These are phyloP conservation scores for Nepenthes alata DNA, from an alignment of 179 eudicot species.

Conservation along the genomic window DNA sequence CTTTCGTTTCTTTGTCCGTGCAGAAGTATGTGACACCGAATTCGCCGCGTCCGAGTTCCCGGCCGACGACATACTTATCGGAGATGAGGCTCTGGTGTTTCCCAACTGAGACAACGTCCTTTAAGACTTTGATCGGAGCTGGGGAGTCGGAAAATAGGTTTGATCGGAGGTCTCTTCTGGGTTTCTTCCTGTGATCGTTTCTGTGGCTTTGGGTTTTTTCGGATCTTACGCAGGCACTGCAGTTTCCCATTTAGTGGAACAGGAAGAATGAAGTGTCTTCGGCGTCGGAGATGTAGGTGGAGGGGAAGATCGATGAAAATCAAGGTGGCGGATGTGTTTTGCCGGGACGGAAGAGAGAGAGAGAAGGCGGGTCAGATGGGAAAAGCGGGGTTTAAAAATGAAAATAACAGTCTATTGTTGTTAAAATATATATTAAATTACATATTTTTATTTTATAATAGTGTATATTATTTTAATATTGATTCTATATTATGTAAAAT, in stretches of 20 bases:
- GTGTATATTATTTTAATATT: no score
- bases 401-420: no score
- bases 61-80: slow-evolving; percentile 61
- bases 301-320: no score
- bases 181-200: slow-evolving; percentile 14
- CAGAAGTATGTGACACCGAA: slow-evolving; percentile 78
- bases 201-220: slow-evolving; percentile 18
- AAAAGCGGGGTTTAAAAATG: no score
- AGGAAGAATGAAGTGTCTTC: no score
- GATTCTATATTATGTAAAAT: no score
- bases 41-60: slow-evolving; percentile 82
- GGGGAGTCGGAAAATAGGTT: slow-evolving; percentile 47
- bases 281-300: no score
- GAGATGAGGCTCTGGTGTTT: slow-evolving; percentile 36
- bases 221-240: slow-evolving; percentile 45
- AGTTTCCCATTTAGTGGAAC: slow-evolving; percentile 48
- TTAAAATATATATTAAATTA: no score
- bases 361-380: no score
- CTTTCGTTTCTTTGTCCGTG: slow-evolving; percentile 57
- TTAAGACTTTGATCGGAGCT: slow-evolving; percentile 40
- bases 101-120: slow-evolving; percentile 27
- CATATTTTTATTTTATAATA: no score
- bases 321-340: no score
- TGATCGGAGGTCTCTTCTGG: slow-evolving; percentile 14
- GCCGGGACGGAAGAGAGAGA: no score